phyloP scores from a whole-genome alignment of 305 asterid genomes.

The Rubia balearica region DNA sequence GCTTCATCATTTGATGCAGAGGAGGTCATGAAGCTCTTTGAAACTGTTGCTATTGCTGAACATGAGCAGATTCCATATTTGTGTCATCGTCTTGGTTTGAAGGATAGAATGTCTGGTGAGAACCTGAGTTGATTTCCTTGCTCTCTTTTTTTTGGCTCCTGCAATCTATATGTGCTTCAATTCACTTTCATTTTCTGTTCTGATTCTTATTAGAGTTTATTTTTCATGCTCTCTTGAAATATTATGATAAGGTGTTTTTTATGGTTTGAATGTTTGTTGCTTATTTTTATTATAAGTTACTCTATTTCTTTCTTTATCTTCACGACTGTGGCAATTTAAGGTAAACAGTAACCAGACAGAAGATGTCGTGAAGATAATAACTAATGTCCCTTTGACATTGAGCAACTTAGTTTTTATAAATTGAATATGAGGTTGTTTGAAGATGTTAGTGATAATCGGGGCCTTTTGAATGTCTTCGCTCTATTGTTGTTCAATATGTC shows the following conservation, averaged over 20 bases:
- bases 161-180: not conserved
- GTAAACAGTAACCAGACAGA: too few species aligned
- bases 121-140: not conserved
- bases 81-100: slow-evolving; percentile 24
- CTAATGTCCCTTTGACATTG: not conserved
- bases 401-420: too few species aligned
- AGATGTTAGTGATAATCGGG: not conserved
- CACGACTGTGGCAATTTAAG: too few species aligned
- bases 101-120: slow-evolving; percentile 31
- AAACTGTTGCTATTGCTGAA: slow-evolving; percentile 19
- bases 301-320: not conserved
- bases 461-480: not conserved
- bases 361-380: slow-evolving; percentile 7
- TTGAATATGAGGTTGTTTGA: not conserved
- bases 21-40: slow-evolving; percentile 29
- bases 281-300: not conserved
- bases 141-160: not conserved
- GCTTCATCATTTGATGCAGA: slow-evolving; percentile 33
- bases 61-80: slow-evolving; percentile 22
- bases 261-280: not conserved
- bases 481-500: not conserved
- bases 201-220: not conserved
- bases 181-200: not conserved
- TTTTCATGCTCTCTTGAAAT: not conserved
- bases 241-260: not conserved